phyloP scores from a whole-genome alignment of 768 basidiomycete genomes.

The Mycena maculata region DNA sequence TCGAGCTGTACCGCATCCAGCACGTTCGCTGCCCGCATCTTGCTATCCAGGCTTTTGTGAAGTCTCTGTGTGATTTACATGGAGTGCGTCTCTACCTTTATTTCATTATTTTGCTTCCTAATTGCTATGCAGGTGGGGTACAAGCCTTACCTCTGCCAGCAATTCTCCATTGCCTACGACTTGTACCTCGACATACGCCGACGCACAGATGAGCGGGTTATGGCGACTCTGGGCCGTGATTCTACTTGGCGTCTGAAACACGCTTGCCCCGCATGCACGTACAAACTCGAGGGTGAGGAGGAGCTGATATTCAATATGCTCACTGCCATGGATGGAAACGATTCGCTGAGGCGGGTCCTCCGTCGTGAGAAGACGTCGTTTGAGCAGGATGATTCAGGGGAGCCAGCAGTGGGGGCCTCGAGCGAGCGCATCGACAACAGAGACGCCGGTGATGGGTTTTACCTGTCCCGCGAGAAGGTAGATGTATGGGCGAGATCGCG shows the following conservation, averaged over 20 bases:
- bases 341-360: slow-evolving; percentile 36
- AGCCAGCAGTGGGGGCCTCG: slow-evolving; percentile 7
- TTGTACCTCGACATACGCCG: slow-evolving; percentile 33
- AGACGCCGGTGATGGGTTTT: slow-evolving; percentile 15
- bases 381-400: slow-evolving; percentile 12
- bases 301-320: slow-evolving; percentile 33
- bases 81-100: background rate
- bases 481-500: slow-evolving; percentile 30
- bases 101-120: background rate
- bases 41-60: background rate
- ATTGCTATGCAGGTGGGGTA: slow-evolving; percentile 8
- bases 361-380: background rate
- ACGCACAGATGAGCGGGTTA: slow-evolving; percentile 16
- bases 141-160: slow-evolving; percentile 25
- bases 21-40: background rate
- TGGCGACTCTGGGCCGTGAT: slow-evolving; percentile 32
- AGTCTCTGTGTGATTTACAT: slow-evolving; percentile 5
- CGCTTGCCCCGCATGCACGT: slow-evolving; percentile 41
- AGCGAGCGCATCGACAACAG: slow-evolving; percentile 23
- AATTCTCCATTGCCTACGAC: slow-evolving; percentile 36
- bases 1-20: slow-evolving; percentile 26
- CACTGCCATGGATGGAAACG: slow-evolving; percentile 42
- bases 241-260: slow-evolving; percentile 36
- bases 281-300: slow-evolving; percentile 38
- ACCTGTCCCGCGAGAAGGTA: slow-evolving; percentile 28